Evolutionary conservation across 139 green algal genomes (phyloP).

Genomic region (Chlamydomonas incerta): DNA sequence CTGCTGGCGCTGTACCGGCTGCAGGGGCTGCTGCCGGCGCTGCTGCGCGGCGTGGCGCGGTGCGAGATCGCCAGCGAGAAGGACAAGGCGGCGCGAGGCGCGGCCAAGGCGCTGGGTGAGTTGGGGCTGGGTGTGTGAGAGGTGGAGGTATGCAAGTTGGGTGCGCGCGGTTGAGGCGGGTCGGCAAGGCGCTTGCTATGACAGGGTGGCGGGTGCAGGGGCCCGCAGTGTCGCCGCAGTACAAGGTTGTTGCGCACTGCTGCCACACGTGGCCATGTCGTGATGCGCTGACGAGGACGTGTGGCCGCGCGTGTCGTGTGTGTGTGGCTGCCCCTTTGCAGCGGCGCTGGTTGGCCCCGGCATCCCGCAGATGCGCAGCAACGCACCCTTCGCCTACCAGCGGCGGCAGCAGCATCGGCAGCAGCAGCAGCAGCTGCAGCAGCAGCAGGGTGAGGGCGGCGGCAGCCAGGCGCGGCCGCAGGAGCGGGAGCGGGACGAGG

Average conservation of each 20-base stretch:
- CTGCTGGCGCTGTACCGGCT: conserved; percentile 9
- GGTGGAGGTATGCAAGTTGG: neutral
- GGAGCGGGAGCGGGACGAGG: neutral
- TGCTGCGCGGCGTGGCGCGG: neutral
- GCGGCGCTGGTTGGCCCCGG: too few species aligned
- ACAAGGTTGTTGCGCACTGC: too few species aligned
- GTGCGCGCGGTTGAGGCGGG: too few species aligned
- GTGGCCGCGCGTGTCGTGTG: too few species aligned
- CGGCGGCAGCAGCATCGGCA: neutral
- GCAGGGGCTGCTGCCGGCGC: conserved; percentile 26
- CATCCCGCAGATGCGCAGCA: neutral
- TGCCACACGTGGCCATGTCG: too few species aligned
- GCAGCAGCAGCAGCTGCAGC: too few species aligned
- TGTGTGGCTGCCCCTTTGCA: too few species aligned
- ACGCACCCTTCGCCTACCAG: neutral
- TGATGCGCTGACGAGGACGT: too few species aligned
- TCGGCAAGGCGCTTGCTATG: too few species aligned
- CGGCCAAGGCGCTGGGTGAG: conserved; percentile 33
- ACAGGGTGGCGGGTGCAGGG: too few species aligned
- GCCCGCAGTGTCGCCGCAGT: too few species aligned
- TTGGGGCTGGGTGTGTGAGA: neutral
- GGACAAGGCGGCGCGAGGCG: too few species aligned
- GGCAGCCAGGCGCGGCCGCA: neutral
- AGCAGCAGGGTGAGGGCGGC: neutral
- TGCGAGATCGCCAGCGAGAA: neutral